phyloP scores from a whole-genome alignment of 2,329 filamentous ascomycete genomes.

The Nemania sp. region DNA sequence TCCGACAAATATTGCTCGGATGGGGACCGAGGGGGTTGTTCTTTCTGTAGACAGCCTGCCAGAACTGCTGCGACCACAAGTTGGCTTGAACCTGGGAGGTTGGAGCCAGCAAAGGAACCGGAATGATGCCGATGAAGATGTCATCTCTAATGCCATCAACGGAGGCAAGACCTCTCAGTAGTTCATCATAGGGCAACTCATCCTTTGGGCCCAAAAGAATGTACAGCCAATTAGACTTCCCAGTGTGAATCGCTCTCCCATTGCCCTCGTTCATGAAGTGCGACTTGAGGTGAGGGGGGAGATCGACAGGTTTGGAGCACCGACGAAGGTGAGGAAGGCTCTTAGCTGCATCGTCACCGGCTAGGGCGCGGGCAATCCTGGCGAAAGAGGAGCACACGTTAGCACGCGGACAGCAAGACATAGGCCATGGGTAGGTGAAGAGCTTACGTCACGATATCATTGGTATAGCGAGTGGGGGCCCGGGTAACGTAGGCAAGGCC shows the following conservation, averaged over 20 bases:
- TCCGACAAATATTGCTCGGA: slow-evolving; percentile 71
- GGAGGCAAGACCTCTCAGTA: slow-evolving; percentile 52
- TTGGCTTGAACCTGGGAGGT: slow-evolving; percentile 76
- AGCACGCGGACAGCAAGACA: slow-evolving; percentile 32
- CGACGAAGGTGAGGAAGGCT: slow-evolving; percentile 73
- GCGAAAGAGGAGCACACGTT: slow-evolving; percentile 26
- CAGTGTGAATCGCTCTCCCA: slow-evolving; percentile 61
- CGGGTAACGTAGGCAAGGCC: slow-evolving; percentile 72
- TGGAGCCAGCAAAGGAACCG: slow-evolving; percentile 73
- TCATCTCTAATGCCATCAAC: slow-evolving; percentile 57
- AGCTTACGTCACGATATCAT: slow-evolving; percentile 72
- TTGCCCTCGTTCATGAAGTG: slow-evolving; percentile 64
- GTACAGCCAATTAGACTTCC: slow-evolving; percentile 65
- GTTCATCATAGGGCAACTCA: slow-evolving; percentile 57
- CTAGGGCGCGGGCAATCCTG: slow-evolving; percentile 57
- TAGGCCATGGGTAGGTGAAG: slow-evolving; percentile 3
- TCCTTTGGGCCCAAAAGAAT: slow-evolving; percentile 59
- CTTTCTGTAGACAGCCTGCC: slow-evolving; percentile 85
- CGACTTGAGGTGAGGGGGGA: slow-evolving; percentile 68
- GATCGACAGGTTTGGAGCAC: slow-evolving; percentile 72
- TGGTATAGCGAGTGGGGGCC: slow-evolving; percentile 72
- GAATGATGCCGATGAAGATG: slow-evolving; percentile 64
- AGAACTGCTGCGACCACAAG: slow-evolving; percentile 76
- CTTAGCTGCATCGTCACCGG: slow-evolving; percentile 65
- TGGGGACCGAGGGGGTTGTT: slow-evolving; percentile 87